Base-by-base conservation (phyloP, 106 monocot species). In the Allium cepa region DNA sequence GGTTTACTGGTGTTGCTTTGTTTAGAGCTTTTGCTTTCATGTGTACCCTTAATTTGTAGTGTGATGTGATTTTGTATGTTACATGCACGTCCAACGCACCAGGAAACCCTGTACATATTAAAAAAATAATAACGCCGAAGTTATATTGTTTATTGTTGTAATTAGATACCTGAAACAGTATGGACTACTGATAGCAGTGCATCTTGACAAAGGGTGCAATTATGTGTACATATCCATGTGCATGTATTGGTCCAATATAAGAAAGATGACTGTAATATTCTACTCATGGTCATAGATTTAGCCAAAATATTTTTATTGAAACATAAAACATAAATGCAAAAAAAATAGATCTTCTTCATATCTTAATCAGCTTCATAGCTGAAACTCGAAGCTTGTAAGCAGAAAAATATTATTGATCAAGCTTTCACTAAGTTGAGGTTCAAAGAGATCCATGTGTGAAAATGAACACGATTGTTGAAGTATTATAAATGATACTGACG, bases 11-110 rank as follows among this genome's bases (percentile, higher is more conserved):
- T 0, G 80, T 84, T 12, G 80, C 48, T 45, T 80, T 74, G 51
- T 74, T 66, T 18, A 48, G 57, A 9, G 84, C 62, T 26, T 55
- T 67, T 1, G 77, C 84, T 0, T 73, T 28, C 84, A 84, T 84
- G 22, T 53, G 8, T 46, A 77, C 74, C 9, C 17, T 58, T 15
- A 77, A 56, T 63, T 77, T 11, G 66, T 86, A 86, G 57, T 80
- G 70, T 8, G 59, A 59, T n/a, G 79, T 67, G 69, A 96, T 75
- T 53, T 82, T 84, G 86, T 96, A 96, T 12, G 96, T 96, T 13
- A 96, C 91, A 11, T 26, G 80, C 60, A 96, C 91, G 65, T 96
- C 88, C 9, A 96, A 77, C 15, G 74, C 88, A 26, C 96, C 96
- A 2, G 96, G 96, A 50, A 88, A 96, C 28, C 95, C 94, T 94